phyloP scores from a whole-genome alignment of 169 alveolate species.

The Cryptosporidium meleagridis region DNA sequence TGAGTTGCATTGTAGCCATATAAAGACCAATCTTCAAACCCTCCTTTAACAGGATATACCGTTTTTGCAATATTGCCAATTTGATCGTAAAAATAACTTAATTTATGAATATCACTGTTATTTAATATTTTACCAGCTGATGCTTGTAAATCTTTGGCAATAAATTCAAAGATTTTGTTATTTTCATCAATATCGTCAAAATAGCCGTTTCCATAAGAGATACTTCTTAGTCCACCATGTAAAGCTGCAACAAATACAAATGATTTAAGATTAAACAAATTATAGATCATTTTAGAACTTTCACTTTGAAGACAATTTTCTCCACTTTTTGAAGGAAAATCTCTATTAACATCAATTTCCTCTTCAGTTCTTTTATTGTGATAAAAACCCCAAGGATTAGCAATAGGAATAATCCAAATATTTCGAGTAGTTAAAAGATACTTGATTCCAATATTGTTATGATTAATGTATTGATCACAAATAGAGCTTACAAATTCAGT shows the following conservation, averaged over 20 bases:
- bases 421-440: slow-evolving; percentile 30
- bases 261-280: slow-evolving; percentile 15
- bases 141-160: slow-evolving; percentile 37
- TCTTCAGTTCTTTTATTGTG: slow-evolving; percentile 30
- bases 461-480: slow-evolving; percentile 1
- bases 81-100: not conserved
- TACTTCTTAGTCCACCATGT: slow-evolving; percentile 57
- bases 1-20: slow-evolving; percentile 14
- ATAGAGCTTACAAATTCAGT: slow-evolving; percentile 35
- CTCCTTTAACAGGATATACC: slow-evolving; percentile 63
- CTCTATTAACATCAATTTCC: slow-evolving; percentile 47
- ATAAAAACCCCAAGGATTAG: slow-evolving; percentile 65
- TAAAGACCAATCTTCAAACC: slow-evolving; percentile 67
- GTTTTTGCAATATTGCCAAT: slow-evolving; percentile 28
- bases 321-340: slow-evolving; percentile 50
- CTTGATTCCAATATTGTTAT: not conserved
- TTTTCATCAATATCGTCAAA: not conserved
- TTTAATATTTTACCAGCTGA: slow-evolving; percentile 39
- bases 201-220: slow-evolving; percentile 51
- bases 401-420: slow-evolving; percentile 51
- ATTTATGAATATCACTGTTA: not conserved
- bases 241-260: slow-evolving; percentile 52
- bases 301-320: slow-evolving; percentile 48
- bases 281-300: slow-evolving; percentile 46
- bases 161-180: slow-evolving; percentile 15